A percentile compares a stretch with the other conserved stretches of the same genome.
These are phyloP conservation scores for Stemphylium lycopersici DNA, from an alignment of 2,329 filamentous ascomycete genomes.

Conservation along the genomic window DNA sequence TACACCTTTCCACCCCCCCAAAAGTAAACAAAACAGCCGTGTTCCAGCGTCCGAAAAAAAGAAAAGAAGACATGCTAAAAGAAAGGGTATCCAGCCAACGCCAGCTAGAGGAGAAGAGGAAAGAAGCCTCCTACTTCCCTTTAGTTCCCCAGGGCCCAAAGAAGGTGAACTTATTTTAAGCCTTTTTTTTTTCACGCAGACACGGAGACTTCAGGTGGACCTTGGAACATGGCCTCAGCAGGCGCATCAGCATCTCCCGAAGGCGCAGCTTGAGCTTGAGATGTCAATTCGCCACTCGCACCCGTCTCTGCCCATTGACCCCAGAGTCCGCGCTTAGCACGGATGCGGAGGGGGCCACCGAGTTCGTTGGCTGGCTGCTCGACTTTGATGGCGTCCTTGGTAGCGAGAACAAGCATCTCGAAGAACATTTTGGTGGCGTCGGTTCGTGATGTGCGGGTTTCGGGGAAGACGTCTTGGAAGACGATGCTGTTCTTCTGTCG, in stretches of 20 bases:
- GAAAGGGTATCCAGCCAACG: conserved; percentile 45
- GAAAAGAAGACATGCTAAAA: conserved; percentile 21
- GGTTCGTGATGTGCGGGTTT: conserved; percentile 77
- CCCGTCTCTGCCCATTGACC: conserved; percentile 86
- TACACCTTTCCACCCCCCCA: conserved; percentile 7
- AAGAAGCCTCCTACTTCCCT: not conserved
- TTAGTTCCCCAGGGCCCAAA: conserved; percentile 1
- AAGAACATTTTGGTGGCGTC: conserved; percentile 99
- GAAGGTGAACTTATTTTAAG: conserved; percentile 13
- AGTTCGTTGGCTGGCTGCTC: conserved; percentile 77
- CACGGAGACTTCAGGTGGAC: conserved; percentile 27
- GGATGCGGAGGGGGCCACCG: conserved; percentile 79
- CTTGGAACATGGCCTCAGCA: conserved; percentile 28
- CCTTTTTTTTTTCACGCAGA: conserved; percentile 21
- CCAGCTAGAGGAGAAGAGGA: conserved; percentile 27
- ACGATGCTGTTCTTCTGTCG: conserved; percentile 78
- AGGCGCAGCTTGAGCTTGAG: conserved; percentile 27
- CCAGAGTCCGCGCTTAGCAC: conserved; percentile 95
- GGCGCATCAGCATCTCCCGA: conserved; percentile 25
- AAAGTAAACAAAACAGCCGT: conserved; percentile 9
- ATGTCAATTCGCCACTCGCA: conserved; percentile 36
- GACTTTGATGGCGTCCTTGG: conserved; percentile 97
- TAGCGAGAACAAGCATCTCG: conserved; percentile 91
- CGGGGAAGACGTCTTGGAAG: conserved; percentile 90
- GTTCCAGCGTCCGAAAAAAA: conserved; percentile 11